Evolutionary conservation across 2,329 filamentous ascomycete species (phyloP).

Genomic region (Aaosphaeria arxii): DNA sequence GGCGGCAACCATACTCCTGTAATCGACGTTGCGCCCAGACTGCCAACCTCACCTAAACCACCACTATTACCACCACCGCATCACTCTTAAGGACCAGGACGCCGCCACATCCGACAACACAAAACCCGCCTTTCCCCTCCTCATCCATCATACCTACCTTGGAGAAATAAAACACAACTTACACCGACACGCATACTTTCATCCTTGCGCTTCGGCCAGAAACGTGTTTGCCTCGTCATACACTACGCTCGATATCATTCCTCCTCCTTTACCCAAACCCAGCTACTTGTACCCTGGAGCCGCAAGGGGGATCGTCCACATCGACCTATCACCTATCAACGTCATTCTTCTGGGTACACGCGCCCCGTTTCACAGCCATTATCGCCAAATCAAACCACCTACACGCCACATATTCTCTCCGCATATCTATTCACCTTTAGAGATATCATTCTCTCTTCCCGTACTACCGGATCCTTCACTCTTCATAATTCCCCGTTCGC

Average conservation of each 20-base stretch:
- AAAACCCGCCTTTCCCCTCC: neutral
- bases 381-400: constrained; percentile 14
- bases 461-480: constrained; percentile 1
- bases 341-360: constrained; percentile 19
- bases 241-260: constrained; percentile 4
- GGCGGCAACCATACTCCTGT: too few species aligned
- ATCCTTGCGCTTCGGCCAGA: constrained; percentile 8
- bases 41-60: neutral
- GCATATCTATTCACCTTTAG: constrained; percentile 10
- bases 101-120: neutral
- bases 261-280: neutral
- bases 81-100: neutral
- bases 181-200: constrained; percentile 14
- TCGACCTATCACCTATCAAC: constrained; percentile 21
- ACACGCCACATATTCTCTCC: constrained; percentile 19
- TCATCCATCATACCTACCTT: neutral
- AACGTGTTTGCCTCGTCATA: constrained; percentile 11
- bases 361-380: constrained; percentile 9
- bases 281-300: constrained; percentile 2
- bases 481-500: neutral
- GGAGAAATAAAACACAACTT: constrained; percentile 4
- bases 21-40: too few species aligned
- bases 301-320: constrained; percentile 13
- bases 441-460: constrained; percentile 5
- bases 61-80: neutral